Evolutionary conservation across 2,329 filamentous ascomycete species (phyloP).

Genomic region (Bisporella sp.): DNA sequence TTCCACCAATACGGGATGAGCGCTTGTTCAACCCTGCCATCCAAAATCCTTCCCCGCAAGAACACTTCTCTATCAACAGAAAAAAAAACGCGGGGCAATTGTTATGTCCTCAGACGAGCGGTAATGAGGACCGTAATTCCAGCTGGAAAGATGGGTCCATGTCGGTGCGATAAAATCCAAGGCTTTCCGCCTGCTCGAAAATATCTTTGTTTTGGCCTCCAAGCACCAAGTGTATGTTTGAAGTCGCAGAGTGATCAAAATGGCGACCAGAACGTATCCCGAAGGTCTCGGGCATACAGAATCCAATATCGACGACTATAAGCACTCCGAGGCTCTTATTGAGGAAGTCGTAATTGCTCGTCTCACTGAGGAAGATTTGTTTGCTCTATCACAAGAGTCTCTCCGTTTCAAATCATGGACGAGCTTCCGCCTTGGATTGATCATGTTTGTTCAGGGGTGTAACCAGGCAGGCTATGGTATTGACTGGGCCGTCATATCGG

Average conservation of each 20-base stretch:
- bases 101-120: no score
- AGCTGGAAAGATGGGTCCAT: background rate
- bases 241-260: no score
- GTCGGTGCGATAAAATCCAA: no score
- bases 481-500: conserved; percentile 42
- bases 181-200: no score
- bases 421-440: conserved; percentile 33
- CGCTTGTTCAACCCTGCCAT: no score
- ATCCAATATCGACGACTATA: conserved; percentile 19
- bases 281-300: no score
- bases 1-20: no score
- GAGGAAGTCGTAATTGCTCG: conserved; percentile 38
- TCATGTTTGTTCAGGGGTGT: conserved; percentile 39
- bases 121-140: background rate
- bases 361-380: conserved; percentile 39
- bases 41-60: no score
- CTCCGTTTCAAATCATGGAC: conserved; percentile 34
- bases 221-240: no score
- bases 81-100: no score
- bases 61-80: no score
- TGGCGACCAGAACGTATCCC: no score
- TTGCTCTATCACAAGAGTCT: conserved; percentile 34
- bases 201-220: background rate
- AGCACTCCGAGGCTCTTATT: conserved; percentile 29
- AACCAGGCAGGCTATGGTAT: conserved; percentile 36